Percentiles rank a stretch among this genome's conserved stretches.
Conservation (phyloP, 202 grass and related monocot species). For the Schoenoplectus tabernaemontani region DNA sequence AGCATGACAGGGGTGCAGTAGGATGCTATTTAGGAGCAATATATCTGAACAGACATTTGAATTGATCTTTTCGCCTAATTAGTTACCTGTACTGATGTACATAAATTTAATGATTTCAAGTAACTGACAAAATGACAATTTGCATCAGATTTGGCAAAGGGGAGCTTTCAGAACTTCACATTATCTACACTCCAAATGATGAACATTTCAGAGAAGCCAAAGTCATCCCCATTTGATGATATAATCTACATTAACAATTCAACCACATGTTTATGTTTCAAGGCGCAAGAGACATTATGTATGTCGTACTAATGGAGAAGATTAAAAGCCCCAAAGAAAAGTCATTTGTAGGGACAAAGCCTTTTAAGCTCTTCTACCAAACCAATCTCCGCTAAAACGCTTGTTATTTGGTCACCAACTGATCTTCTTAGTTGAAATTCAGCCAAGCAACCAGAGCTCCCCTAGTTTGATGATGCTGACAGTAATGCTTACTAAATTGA, state of each 20-base stretch:
- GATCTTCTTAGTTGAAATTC: not conserved
- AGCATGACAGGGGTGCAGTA: not conserved
- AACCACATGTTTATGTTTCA: not conserved
- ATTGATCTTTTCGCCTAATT: no score
- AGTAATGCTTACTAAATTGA: not conserved
- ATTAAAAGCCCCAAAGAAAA: not conserved
- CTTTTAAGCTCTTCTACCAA: not conserved
- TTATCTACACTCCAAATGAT: not conserved
- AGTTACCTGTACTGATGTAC: not conserved
- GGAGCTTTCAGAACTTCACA: not conserved
- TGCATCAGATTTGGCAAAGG: not conserved
- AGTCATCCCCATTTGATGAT: not conserved
- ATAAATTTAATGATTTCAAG: not conserved
- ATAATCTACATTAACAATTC: not conserved
- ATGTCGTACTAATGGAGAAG: not conserved
- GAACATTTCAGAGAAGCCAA: not conserved
- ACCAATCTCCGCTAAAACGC: not conserved
- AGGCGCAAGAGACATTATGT: not conserved
- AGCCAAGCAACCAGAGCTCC: conserved; percentile 1
- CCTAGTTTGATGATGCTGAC: not conserved
- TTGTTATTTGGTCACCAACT: conserved; percentile 13
- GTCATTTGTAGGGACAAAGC: not conserved
- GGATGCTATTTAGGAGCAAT: not conserved
- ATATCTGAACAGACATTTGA: not conserved
- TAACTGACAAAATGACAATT: not conserved